Evolutionary conservation across 352 stramenopile genomes (phyloP).

Genomic region (Pythium phragmiticola): DNA sequence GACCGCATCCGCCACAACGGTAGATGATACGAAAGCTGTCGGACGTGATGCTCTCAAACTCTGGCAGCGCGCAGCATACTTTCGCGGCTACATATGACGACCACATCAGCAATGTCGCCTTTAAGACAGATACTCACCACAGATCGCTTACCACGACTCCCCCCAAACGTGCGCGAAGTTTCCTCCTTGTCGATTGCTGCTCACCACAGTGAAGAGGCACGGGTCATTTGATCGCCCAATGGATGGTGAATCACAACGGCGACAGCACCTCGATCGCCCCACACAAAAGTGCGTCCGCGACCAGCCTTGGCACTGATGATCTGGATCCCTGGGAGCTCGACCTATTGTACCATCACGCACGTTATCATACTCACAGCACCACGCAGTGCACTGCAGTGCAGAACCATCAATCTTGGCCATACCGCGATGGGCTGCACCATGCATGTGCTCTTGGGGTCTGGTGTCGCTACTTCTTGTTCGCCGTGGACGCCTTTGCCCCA

Average conservation of each 20-base stretch:
- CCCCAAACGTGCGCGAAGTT: constrained; percentile 38
- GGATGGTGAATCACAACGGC: not conserved
- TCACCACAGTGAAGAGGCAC: not conserved
- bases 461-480: constrained; percentile 37
- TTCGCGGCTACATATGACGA: constrained; percentile 28
- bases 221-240: not conserved
- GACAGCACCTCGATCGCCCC: constrained; percentile 65
- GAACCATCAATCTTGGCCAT: not conserved
- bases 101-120: too few species aligned
- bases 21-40: constrained; percentile 76
- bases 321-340: constrained; percentile 46
- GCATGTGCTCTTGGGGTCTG: constrained; percentile 45
- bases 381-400: not conserved
- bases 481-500: constrained; percentile 76
- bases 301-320: constrained; percentile 57
- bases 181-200: constrained; percentile 26
- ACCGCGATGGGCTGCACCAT: constrained; percentile 58
- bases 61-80: constrained; percentile 49
- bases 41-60: constrained; percentile 64
- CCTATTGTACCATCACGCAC: constrained; percentile 25
- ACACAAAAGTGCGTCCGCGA: constrained; percentile 70
- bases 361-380: not conserved
- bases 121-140: not conserved
- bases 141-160: constrained; percentile 33
- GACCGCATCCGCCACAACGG: constrained; percentile 49